Base-by-base conservation (phyloP, 2,329 filamentous ascomycete genomes). In the Stagonosporopsis tanaceti region DNA sequence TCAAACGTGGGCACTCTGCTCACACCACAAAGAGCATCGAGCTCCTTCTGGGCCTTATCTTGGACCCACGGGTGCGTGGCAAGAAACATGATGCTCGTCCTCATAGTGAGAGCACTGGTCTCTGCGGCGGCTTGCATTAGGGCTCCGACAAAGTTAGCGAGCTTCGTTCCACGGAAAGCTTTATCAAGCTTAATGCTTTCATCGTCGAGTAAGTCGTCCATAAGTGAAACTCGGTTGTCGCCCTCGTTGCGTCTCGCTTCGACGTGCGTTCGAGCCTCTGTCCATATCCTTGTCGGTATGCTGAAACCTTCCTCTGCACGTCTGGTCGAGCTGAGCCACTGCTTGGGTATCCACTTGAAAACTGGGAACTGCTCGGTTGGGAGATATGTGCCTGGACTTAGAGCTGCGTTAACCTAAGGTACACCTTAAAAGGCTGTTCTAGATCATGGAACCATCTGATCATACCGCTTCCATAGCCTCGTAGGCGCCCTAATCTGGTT, bases 321-420 rank as follows among this genome's bases (percentile, higher is more conserved):
- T 9, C 22, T 14, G 20, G 47, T 61, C 17, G 61, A 52, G 38
- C 39, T 50, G 24, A 55, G 52, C 64, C 66, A 65, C 9, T 48
- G 53, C 12, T 64, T 59, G 4, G 68, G 67, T 15, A 71, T 47
- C 17, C 47, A 63, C 46, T 65, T 68, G 53, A 71, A 55, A 22
- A 71, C 62, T 11, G 68, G 68, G 38, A 69, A 71, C 53, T 67
- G 58, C 30, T 68, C 67, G 0, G 59, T 38, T 15, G 68, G 68
- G 12, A 63, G 60, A 55, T 67, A 64, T 22, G 65, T 56, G 17
- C 68, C 68, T 28, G 65, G 64, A 28, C 53, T 62, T n/a, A 67
- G 22, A 3, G 63, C 60, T 50, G 52, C 45, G 14, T 54, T 48
- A 5, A 35, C 14, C 44, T 47, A 15, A 17, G 2, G 4, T 22